phyloP scores from a whole-genome alignment of 306 rosid species.

The Acacia acuminata region DNA sequence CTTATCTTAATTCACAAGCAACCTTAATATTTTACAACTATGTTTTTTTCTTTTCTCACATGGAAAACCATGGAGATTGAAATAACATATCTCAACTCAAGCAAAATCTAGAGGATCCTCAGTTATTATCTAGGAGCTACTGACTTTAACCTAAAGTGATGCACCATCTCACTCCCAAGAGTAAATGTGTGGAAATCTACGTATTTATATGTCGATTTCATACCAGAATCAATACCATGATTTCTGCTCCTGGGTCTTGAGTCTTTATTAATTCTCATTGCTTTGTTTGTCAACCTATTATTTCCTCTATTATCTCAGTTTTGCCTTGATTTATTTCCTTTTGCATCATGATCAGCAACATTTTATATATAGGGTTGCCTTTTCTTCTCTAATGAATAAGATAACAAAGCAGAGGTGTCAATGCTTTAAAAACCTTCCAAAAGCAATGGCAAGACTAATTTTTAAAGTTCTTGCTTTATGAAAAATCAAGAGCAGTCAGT shows the following conservation, averaged over 20 bases:
- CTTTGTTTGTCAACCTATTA: background rate
- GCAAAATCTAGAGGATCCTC: background rate
- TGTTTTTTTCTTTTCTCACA: constrained; percentile 17
- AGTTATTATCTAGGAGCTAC: background rate
- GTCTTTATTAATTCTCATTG: background rate
- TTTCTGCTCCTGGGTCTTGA: background rate
- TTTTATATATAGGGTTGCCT: background rate
- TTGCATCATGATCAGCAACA: background rate
- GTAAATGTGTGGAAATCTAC: background rate
- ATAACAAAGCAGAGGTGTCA: background rate
- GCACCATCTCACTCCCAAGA: background rate
- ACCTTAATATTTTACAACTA: constrained; percentile 13
- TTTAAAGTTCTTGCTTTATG: constrained; percentile 1
- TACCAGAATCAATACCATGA: background rate
- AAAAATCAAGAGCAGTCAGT: background rate
- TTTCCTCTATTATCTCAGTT: background rate
- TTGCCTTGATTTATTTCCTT: background rate
- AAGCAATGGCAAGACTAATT: background rate
- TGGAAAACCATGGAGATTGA: background rate
- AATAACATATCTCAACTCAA: background rate
- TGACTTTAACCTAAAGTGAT: background rate
- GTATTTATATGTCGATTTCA: background rate
- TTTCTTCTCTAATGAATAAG: background rate
- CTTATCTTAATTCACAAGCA: constrained; percentile 27
- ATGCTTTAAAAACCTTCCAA: background rate